phyloP scores from a whole-genome alignment of 163 green algal genomes.

The Volvox carteri region DNA sequence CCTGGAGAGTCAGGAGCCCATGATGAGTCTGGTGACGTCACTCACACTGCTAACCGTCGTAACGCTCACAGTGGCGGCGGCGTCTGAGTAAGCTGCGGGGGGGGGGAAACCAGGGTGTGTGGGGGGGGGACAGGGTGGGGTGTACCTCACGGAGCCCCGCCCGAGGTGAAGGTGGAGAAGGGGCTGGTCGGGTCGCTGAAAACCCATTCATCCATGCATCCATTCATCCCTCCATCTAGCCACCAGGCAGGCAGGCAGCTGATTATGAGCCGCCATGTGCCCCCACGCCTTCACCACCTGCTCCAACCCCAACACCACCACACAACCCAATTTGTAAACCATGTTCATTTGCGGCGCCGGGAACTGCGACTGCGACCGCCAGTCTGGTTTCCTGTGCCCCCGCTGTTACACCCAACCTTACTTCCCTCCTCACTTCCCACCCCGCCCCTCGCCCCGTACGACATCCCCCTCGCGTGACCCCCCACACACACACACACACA shows the following conservation, averaged over 20 bases:
- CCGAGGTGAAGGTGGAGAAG: background rate
- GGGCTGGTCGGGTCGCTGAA: too few relatives aligned
- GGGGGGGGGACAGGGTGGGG: background rate
- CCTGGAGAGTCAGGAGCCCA: background rate
- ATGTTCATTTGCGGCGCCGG: too few relatives aligned
- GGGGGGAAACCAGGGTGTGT: background rate
- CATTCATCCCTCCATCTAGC: too few relatives aligned
- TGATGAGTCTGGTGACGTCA: background rate
- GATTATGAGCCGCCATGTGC: background rate
- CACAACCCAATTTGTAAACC: too few relatives aligned
- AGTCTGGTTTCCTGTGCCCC: too few relatives aligned
- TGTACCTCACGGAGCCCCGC: background rate
- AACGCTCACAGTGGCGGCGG: conserved; percentile 60
- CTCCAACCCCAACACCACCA: background rate
- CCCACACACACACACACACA: too few relatives aligned
- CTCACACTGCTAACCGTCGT: conserved; percentile 42
- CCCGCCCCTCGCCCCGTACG: too few relatives aligned
- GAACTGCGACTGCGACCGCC: too few relatives aligned
- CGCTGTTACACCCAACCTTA: too few relatives aligned
- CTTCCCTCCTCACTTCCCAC: too few relatives aligned
- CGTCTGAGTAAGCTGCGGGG: conserved; percentile 72
- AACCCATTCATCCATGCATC: too few relatives aligned
- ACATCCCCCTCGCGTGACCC: too few relatives aligned
- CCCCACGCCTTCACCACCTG: background rate
- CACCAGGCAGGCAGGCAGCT: background rate